A percentile compares a stretch with the other conserved stretches of the same genome.
phyloP scores from a whole-genome alignment of 2,329 filamentous ascomycete species.

The Verticillium alfalfae region DNA sequence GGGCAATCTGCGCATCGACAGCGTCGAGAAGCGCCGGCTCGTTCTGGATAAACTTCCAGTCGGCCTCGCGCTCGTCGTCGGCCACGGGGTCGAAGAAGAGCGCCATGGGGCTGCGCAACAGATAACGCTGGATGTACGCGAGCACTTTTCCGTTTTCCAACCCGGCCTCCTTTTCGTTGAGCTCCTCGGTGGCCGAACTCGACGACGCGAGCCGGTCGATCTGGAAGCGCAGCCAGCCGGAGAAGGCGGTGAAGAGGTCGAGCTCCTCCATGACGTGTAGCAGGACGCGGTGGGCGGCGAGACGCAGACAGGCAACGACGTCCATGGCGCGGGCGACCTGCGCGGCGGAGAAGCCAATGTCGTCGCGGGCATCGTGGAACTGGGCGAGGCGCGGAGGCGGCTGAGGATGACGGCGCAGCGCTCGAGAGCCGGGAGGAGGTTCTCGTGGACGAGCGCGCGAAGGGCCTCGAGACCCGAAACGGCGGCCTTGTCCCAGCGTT shows the following conservation, averaged over 20 bases:
- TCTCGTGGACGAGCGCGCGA: conserved; percentile 74
- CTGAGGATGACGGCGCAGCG: conserved; percentile 76
- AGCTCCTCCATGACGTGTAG: conserved; percentile 70
- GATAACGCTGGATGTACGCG: conserved; percentile 68
- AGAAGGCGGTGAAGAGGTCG: conserved; percentile 71
- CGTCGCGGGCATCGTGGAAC: conserved; percentile 64
- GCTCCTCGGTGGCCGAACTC: conserved; percentile 61
- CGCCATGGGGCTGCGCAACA: conserved; percentile 61
- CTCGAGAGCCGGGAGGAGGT: conserved; percentile 83
- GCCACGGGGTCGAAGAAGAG: conserved; percentile 49
- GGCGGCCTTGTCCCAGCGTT: conserved; percentile 90
- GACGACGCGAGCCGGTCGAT: conserved; percentile 69
- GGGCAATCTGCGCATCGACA: conserved; percentile 36
- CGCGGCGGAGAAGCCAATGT: conserved; percentile 59
- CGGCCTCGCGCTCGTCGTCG: conserved; percentile 44
- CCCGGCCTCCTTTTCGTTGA: conserved; percentile 69
- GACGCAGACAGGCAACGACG: conserved; percentile 66
- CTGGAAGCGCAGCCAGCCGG: conserved; percentile 75
- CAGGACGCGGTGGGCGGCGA: conserved; percentile 70
- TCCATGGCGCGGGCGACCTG: conserved; percentile 64
- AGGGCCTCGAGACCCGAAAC: conserved; percentile 72
- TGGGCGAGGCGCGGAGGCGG: conserved; percentile 74
- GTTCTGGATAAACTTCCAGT: conserved; percentile 34
- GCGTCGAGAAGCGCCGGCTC: conserved; percentile 31
- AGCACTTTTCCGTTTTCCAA: conserved; percentile 70